Conservation (phyloP, 2,329 filamentous ascomycete genomes). For the Botryotinia narcissicola region DNA sequence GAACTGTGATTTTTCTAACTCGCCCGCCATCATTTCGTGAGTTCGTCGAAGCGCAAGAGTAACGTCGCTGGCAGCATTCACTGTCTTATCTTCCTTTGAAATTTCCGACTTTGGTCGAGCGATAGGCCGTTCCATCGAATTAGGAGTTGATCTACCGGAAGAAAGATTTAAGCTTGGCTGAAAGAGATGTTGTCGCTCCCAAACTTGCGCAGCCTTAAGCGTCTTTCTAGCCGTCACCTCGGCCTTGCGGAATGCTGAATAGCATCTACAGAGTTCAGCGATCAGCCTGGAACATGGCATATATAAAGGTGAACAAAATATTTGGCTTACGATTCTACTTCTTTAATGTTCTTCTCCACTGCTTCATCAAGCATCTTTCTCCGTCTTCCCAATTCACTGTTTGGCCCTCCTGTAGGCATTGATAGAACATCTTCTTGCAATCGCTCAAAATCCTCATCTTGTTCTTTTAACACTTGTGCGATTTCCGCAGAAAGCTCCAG, state of each 20-base stretch:
- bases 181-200: constrained; percentile 75
- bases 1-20: constrained; percentile 83
- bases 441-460: constrained; percentile 81
- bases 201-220: constrained; percentile 68
- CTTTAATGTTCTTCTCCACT: constrained; percentile 63
- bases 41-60: constrained; percentile 81
- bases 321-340: constrained; percentile 64
- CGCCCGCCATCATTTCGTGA: constrained; percentile 79
- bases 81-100: constrained; percentile 65
- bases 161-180: constrained; percentile 44
- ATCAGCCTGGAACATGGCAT: not conserved
- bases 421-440: constrained; percentile 69
- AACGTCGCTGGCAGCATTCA: constrained; percentile 77
- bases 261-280: constrained; percentile 23
- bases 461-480: constrained; percentile 69
- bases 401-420: constrained; percentile 51
- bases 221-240: constrained; percentile 76
- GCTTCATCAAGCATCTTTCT: constrained; percentile 65
- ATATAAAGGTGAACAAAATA: not conserved
- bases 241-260: constrained; percentile 71
- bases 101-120: constrained; percentile 27
- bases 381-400: constrained; percentile 58
- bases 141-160: constrained; percentile 35
- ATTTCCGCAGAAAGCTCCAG: constrained; percentile 80
- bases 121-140: constrained; percentile 40